Evolutionary conservation across 345 rosid species (phyloP), one percentile per base, ranked within the genome.

Genomic region (Salix udensis): DNA sequence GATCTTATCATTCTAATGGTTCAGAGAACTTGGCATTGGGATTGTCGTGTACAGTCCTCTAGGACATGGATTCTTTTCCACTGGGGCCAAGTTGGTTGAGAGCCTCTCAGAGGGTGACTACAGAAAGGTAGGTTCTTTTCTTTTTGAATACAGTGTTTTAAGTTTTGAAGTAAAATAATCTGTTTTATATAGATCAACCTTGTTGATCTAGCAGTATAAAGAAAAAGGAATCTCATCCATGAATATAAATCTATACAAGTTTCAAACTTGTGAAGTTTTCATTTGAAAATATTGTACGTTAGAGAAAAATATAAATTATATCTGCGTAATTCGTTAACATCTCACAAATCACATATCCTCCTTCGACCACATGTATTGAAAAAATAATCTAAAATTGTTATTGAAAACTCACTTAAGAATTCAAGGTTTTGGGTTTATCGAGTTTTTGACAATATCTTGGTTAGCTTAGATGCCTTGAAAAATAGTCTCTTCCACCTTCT

Each of bases 1-100:
- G 2, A 62, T 81, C 13, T 23, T 13, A 23, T 31, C 30, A 2
- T 24, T 48, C 19, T 48, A 39, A 24, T 62, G 86, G 39, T 40
- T 11, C 48, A 88, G 95, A 84, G 94, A 92, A 68, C 95, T 91
- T 69, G 94, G 94, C 55, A 92, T 90, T 12, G 90, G 94, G 18
- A 88, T 91, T 78, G 97, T 90, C 53, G 88, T 91, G 0, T 92
- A 90, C 76, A 85, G 97, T 79, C 91, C 92, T 61, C 75, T 92
- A 1, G 94, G 92, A 50, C 80, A 92, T 52, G 94, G 95, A 7
- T 92, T 92, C 83, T 71, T 92, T 1, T 86, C 92, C 34, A 53
- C 80, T 1, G 93, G 97, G 70, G 75, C 93, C n/a, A 88, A 91
- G 66, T 7, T 92, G 39, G 60, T 82, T 74, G 91, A 88, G 58